phyloP scores from a whole-genome alignment of 768 basidiomycete genomes.

The Suillus luteus region DNA sequence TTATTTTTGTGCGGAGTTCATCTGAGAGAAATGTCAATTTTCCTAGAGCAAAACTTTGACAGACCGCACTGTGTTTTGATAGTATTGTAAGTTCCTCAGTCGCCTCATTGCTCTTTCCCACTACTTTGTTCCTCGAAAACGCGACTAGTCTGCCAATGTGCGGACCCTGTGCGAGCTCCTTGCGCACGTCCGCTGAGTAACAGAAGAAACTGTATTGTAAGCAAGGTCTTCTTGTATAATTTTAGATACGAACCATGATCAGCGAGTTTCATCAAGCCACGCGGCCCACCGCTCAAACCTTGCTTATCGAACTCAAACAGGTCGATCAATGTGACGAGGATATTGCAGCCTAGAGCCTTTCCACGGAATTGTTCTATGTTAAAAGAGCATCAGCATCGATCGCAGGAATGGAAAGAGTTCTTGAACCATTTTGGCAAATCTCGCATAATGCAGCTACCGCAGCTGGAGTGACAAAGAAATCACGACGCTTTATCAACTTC shows the following conservation, averaged over 20 bases:
- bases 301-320: conserved; percentile 16
- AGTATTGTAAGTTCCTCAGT: neutral
- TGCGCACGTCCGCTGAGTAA: neutral
- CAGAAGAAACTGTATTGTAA: neutral
- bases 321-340: conserved; percentile 21
- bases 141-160: neutral
- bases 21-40: neutral
- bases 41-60: neutral
- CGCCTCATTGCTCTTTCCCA: neutral
- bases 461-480: conserved; percentile 33
- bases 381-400: conserved; percentile 6
- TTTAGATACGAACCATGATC: neutral
- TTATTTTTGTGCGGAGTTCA: neutral
- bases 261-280: neutral
- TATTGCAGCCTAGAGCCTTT: conserved; percentile 20
- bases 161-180: neutral
- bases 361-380: conserved; percentile 22
- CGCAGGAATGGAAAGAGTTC: neutral
- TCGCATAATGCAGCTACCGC: conserved; percentile 28
- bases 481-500: conserved; percentile 22
- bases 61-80: neutral
- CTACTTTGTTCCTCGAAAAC: neutral
- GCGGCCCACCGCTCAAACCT: neutral
- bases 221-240: neutral
- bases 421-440: conserved; percentile 25